Percentiles rank a stretch among this genome's conserved stretches.
Conservation (phyloP, 164 flowering plant genomes). For the Aristolochia contorta region DNA sequence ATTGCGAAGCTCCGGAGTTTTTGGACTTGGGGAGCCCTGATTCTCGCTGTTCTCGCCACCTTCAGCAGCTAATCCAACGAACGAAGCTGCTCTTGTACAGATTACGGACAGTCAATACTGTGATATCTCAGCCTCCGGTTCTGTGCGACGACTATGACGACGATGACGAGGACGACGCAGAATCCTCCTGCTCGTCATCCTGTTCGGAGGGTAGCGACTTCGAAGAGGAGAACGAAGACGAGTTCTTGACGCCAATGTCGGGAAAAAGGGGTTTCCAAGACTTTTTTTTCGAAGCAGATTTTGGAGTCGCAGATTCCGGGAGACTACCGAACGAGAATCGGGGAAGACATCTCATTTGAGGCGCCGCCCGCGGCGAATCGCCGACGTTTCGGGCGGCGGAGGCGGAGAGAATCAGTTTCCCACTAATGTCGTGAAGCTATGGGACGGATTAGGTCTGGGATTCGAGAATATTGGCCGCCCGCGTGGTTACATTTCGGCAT, state of each 20-base stretch:
- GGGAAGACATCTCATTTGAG: constrained; percentile 18
- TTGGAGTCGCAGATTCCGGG: constrained; percentile 21
- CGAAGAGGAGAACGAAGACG: constrained; percentile 12
- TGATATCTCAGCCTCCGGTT: constrained; percentile 8
- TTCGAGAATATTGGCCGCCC: constrained; percentile 15
- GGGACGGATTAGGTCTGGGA: constrained; percentile 53
- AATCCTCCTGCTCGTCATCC: constrained; percentile 12
- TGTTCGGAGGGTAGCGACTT: constrained; percentile 15
- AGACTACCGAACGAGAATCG: constrained; percentile 2
- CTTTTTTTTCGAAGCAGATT: constrained; percentile 19
- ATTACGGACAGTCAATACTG: constrained; percentile 6
- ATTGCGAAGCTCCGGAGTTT: constrained; percentile 21
- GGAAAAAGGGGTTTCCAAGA: neutral
- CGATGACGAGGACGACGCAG: constrained; percentile 26
- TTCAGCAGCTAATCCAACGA: constrained; percentile 19
- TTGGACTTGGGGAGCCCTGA: constrained; percentile 46
- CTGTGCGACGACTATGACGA: constrained; percentile 21
- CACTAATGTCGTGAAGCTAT: constrained; percentile 62
- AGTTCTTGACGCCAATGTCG: constrained; percentile 4
- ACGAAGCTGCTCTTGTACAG: constrained; percentile 19
- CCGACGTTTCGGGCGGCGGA: constrained; percentile 10
- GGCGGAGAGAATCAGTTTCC: constrained; percentile 24
- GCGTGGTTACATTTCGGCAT: constrained; percentile 23
- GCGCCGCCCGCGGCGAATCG: constrained; percentile 8
- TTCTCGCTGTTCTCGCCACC: constrained; percentile 39